These are phyloP conservation scores for Spongospora subterranea DNA, from an alignment of 208 protist genomes.

Conservation along the genomic window DNA sequence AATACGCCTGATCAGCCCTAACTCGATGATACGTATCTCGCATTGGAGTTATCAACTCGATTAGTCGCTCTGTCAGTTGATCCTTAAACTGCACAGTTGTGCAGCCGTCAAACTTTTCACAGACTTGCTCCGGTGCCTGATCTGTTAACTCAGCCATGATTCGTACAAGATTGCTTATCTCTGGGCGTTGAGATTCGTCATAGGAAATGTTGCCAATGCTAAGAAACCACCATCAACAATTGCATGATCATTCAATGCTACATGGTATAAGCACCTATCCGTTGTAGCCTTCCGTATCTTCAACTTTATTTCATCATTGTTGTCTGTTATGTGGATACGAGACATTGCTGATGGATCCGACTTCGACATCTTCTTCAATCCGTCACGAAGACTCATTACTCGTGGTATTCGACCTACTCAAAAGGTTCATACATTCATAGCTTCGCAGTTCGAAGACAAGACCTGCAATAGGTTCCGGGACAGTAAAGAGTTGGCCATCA, in stretches of 20 bases:
- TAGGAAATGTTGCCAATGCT: slow-evolving; percentile 1
- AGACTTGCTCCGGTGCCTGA: background rate
- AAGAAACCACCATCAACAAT: background rate
- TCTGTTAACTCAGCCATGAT: background rate
- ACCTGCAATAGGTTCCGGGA: background rate
- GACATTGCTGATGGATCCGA: slow-evolving; percentile 14
- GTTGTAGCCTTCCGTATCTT: slow-evolving; percentile 20
- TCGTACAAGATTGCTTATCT: background rate
- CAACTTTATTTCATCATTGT: background rate
- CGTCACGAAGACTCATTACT: slow-evolving; percentile 27
- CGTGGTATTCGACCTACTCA: background rate
- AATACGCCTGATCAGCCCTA: background rate
- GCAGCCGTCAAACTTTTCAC: background rate
- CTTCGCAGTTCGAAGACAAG: too few species aligned
- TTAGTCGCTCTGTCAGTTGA: background rate
- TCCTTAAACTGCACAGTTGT: background rate
- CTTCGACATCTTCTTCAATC: slow-evolving; percentile 16
- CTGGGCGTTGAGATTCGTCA: background rate
- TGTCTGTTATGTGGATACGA: slow-evolving; percentile 27
- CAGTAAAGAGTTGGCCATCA: background rate
- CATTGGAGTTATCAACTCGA: background rate
- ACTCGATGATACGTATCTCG: background rate
- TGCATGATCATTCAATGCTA: background rate
- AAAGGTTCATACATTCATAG: too few species aligned
- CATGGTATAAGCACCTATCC: background rate